Evolutionary conservation across 2,329 filamentous ascomycete genomes (phyloP).

Genomic region (Rosellinia necatrix): DNA sequence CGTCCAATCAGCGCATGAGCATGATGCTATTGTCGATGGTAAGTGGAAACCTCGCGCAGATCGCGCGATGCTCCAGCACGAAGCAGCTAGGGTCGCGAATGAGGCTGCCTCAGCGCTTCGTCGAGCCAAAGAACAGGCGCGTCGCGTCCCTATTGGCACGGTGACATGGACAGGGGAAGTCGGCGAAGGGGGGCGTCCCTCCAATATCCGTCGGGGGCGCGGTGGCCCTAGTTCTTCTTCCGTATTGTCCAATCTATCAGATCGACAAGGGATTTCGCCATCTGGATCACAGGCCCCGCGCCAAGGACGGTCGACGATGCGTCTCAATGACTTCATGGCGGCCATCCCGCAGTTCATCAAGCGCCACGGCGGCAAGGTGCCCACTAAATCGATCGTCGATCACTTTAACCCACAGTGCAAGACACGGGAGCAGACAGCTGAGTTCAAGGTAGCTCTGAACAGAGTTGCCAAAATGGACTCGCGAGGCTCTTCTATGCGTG

Average conservation of each 20-base stretch:
- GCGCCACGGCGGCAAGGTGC: constrained; percentile 75
- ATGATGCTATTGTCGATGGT: constrained; percentile 87
- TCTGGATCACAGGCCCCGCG: constrained; percentile 53
- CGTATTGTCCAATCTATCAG: constrained; percentile 61
- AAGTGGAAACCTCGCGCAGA: constrained; percentile 74
- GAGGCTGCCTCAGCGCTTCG: constrained; percentile 78
- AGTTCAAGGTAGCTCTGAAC: constrained; percentile 83
- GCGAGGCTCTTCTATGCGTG: constrained; percentile 55
- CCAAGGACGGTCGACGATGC: constrained; percentile 21
- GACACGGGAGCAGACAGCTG: constrained; percentile 68
- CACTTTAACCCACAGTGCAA: constrained; percentile 85
- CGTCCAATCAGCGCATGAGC: constrained; percentile 89
- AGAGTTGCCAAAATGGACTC: constrained; percentile 74
- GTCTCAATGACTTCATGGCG: constrained; percentile 43
- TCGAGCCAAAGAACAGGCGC: constrained; percentile 72
- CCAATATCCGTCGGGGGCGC: constrained; percentile 53
- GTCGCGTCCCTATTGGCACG: constrained; percentile 75
- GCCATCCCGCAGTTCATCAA: constrained; percentile 77
- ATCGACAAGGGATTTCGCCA: constrained; percentile 54
- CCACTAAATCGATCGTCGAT: constrained; percentile 84
- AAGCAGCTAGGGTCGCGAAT: constrained; percentile 79
- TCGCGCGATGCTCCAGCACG: constrained; percentile 75
- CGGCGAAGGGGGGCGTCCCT: constrained; percentile 75
- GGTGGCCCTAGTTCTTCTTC: constrained; percentile 58
- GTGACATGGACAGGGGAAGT: constrained; percentile 93